These are phyloP conservation scores for Komagataella pastoris DNA, from an alignment of 805 yeast genomes.

Conservation along the genomic window DNA sequence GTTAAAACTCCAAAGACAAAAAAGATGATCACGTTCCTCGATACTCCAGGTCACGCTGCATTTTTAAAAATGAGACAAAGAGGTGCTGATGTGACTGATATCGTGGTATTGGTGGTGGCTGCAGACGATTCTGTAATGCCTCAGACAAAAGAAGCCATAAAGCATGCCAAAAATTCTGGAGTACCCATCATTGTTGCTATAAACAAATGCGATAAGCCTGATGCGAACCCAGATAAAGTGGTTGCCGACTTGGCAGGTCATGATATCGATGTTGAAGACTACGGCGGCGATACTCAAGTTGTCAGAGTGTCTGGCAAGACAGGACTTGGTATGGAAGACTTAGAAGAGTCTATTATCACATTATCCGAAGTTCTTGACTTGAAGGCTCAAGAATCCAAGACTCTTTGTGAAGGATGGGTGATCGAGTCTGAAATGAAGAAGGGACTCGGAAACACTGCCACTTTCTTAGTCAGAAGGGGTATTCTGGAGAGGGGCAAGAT, in stretches of 20 bases:
- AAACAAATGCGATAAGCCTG: constrained; percentile 80
- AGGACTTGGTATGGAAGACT: constrained; percentile 77
- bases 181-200: constrained; percentile 85
- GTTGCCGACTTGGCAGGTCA: constrained; percentile 62
- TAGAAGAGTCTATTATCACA: constrained; percentile 81
- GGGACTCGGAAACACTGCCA: constrained; percentile 78
- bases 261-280: constrained; percentile 79
- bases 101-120: constrained; percentile 85
- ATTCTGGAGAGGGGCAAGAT: constrained; percentile 53
- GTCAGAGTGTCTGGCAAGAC: constrained; percentile 82
- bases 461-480: constrained; percentile 75
- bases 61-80: constrained; percentile 92
- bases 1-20: constrained; percentile 67
- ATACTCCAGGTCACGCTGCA: constrained; percentile 98
- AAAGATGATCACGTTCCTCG: constrained; percentile 75
- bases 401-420: constrained; percentile 73
- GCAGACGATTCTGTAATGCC: constrained; percentile 98
- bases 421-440: constrained; percentile 74
- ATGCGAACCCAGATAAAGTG: constrained; percentile 62
- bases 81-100: constrained; percentile 90
- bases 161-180: constrained; percentile 73
- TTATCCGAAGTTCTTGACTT: constrained; percentile 76
- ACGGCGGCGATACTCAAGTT: constrained; percentile 91
- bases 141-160: constrained; percentile 90
- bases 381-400: constrained; percentile 38